Evolutionary conservation across 2,329 filamentous ascomycete genomes (phyloP).

Genomic region (Teratosphaeria nubilosa): DNA sequence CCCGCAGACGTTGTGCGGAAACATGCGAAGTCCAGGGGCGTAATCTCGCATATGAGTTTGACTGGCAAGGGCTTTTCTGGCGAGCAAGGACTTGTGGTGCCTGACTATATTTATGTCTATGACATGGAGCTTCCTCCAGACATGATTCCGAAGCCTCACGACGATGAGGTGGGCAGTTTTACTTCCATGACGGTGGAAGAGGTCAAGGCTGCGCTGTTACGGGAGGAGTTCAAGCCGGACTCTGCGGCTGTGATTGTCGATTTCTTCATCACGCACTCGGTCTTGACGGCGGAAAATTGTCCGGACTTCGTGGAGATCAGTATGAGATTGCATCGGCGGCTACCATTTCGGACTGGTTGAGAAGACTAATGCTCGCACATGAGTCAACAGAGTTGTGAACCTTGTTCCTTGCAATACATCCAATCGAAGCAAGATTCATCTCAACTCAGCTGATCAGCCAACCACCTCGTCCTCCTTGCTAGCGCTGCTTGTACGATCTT

Average conservation of each 20-base stretch:
- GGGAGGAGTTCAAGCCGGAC: conserved; percentile 83
- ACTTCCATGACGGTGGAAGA: conserved; percentile 67
- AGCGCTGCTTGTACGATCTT: neutral
- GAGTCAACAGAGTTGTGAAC: neutral
- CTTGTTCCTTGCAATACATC: neutral
- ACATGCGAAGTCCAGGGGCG: conserved; percentile 38
- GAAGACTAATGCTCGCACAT: neutral
- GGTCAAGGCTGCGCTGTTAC: conserved; percentile 57
- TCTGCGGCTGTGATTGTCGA: conserved; percentile 75
- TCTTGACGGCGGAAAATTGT: conserved; percentile 64
- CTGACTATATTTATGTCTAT: conserved; percentile 87
- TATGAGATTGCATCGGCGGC: conserved; percentile 61
- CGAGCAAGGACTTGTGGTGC: conserved; percentile 69
- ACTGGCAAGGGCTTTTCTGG: conserved; percentile 19
- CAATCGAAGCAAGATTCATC: neutral
- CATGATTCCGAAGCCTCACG: conserved; percentile 65
- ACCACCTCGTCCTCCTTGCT: neutral
- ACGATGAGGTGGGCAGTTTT: conserved; percentile 83
- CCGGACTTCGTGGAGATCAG: conserved; percentile 66
- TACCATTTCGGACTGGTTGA: conserved; percentile 50
- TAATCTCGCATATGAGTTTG: conserved; percentile 72
- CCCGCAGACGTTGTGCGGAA: conserved; percentile 52
- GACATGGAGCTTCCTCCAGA: conserved; percentile 66
- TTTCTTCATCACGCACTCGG: conserved; percentile 78
- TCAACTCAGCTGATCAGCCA: neutral